phyloP scores from a whole-genome alignment of 2,329 filamentous ascomycete species.

The Dothiorella sarmentorum region DNA sequence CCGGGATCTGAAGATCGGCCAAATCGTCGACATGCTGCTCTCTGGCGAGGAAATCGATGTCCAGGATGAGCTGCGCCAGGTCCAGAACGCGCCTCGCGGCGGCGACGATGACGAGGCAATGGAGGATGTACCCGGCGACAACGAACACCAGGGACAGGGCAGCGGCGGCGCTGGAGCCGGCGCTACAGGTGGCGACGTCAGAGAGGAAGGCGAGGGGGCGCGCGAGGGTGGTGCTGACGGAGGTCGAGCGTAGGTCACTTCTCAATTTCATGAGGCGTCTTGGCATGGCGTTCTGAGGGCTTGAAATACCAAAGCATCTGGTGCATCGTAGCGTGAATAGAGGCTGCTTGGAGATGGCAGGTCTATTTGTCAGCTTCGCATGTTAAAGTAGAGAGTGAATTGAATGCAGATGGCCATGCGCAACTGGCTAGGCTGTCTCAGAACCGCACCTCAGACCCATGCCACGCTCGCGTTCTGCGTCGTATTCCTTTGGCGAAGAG shows the following conservation, averaged over 20 bases:
- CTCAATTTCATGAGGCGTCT: constrained; percentile 21
- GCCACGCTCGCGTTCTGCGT: background rate
- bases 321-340: background rate
- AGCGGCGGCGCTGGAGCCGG: constrained; percentile 80
- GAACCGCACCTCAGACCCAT: constrained; percentile 9
- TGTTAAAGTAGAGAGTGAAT: constrained; percentile 17
- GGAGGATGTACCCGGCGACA: constrained; percentile 53
- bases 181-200: constrained; percentile 86
- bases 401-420: constrained; percentile 1
- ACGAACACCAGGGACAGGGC: constrained; percentile 32
- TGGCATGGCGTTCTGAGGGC: constrained; percentile 18
- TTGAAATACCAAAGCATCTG: constrained; percentile 7
- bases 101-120: constrained; percentile 66
- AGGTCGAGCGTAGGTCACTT: constrained; percentile 94
- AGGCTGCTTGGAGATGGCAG: background rate
- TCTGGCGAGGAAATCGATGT: constrained; percentile 89
- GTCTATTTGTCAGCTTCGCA: background rate
- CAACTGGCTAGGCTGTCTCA: background rate
- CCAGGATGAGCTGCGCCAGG: constrained; percentile 59
- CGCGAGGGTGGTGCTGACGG: constrained; percentile 94
- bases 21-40: constrained; percentile 78
- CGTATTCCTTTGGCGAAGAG: background rate
- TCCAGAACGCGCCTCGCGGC: constrained; percentile 51
- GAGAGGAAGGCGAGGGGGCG: constrained; percentile 82
- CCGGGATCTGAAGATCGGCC: constrained; percentile 80